Evolutionary conservation across 108 stramenopile genomes (phyloP), one percentile per base, ranked within the genome.

Genomic region (Cyclotella kingstonii): DNA sequence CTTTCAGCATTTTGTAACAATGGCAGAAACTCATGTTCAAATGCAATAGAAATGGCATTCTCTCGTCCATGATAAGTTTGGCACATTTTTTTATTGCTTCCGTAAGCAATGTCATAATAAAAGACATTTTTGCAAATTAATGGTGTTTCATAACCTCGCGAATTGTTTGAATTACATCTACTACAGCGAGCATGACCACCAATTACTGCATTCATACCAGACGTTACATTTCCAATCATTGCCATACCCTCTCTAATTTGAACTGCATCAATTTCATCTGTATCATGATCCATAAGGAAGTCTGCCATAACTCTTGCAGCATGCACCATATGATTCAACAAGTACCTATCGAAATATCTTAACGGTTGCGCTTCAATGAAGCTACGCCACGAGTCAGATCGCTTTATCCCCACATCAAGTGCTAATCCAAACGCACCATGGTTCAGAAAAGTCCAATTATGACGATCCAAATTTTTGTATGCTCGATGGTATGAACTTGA

Each of bases 71-170:
- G 76, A 57, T 81, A 77, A 7, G 66, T 55, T 27, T 80, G 39
- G 30, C 82, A 76, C 68, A 88, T 84, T 55, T 88, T 88, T 60
- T 88, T 88, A 31, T 83, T 63, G 61, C 80, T 83, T 21, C 87
- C 87, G 54, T 88, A 88, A 0, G 73, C 63, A 46, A 83, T 83
- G 53, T 88, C 87, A 71, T 78, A 88, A 39, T 83, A 63, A 59
- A 88, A 72, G 1, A 88, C 76, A 7, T 45, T 61, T 7, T 53
- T 38, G 1, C 26, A 38, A 21, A n/a, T n/a, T n/a, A 36, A 36
- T 36, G 36, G 36, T 36, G 11, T 36, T 4, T 31, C 38, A 0
- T 19, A 0, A 4, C n/a, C 23, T 53, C 66, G 15, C 66, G 15
- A 33, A 3, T 36, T 17, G 17, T n/a, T 1, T 22, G 19, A 36